Percentiles rank a stretch among this genome's conserved stretches.
Conservation (phyloP, 768 basidiomycete genomes). For the Rhodotorula sphaerocarpa region DNA sequence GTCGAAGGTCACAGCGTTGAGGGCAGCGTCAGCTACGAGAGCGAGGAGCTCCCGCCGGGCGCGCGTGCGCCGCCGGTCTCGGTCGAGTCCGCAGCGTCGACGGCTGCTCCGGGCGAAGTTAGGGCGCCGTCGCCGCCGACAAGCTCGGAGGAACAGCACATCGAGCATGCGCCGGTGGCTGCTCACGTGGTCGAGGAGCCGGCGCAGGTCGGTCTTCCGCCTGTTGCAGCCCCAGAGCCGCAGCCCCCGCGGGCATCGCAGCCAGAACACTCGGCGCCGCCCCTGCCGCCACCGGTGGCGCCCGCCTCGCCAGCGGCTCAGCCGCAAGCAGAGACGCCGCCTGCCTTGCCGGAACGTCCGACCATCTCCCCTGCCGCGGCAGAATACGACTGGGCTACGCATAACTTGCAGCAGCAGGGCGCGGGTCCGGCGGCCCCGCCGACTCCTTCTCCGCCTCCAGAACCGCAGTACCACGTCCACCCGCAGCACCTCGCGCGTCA, state of each 20-base stretch:
- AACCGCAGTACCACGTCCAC: constrained; percentile 61
- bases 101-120: background rate
- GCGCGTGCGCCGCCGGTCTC: background rate
- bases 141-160: constrained; percentile 9
- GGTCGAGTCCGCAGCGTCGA: background rate
- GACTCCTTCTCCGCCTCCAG: constrained; percentile 39
- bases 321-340: background rate
- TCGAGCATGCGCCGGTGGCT: constrained; percentile 2
- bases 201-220: too few species aligned
- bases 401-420: background rate
- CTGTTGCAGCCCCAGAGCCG: too few species aligned
- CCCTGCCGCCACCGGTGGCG: too few species aligned
- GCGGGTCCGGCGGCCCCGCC: constrained; percentile 39
- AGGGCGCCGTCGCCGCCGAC: background rate
- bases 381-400: constrained; percentile 41
- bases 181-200: background rate
- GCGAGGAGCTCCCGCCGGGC: constrained; percentile 22
- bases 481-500: constrained; percentile 44
- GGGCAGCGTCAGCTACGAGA: constrained; percentile 17
- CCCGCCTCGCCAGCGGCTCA: too few species aligned
- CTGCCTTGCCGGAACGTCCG: background rate
- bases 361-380: constrained; percentile 27
- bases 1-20: constrained; percentile 17
- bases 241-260: too few species aligned
- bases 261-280: background rate